Base-by-base conservation (phyloP, 2,329 filamentous ascomycete genomes). In the Orbilia oligospora region DNA sequence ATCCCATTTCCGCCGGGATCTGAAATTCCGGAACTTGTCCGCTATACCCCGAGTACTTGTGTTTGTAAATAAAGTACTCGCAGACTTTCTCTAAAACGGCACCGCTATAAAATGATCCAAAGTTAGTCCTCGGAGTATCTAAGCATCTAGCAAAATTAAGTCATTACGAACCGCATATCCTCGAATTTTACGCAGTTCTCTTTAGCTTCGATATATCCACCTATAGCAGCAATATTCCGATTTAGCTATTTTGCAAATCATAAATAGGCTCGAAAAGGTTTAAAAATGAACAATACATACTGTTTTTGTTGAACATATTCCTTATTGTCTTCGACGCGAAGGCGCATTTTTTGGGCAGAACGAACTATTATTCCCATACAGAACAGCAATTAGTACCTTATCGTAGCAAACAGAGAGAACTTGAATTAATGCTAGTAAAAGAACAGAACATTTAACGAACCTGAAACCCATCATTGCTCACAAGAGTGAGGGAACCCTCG, bases 51-150 rank as follows among this genome's bases (percentile, higher is more conserved):
- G 88, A 87, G 82, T 91, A 85, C 84, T 90, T 91, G 81, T 91
- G 87, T 80, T 90, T 89, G 85, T 91, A 91, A 83, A 90, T 90
- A 53, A 92, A 87, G 82, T 92, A 92, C 83, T 91, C 89, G 86
- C 90, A 91, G 67, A 92, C 89, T 83, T 91, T 91, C 82, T 91
- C 90, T 1, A 92, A 86, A 10, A 91, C 87, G 27, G 90, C 84
- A 30, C 88, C 90, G 81, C 88, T 91, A 49, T 44, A 70, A 10
- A 41, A 44, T 6, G 1, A 8, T 30, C 8, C 14, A 6, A 44
- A 61, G 12, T 56, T 10, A 56, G 49, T 27, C 20, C 24, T 24
- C 22, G 5, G 24, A 16, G 20, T 20, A 10, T n/a, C 22, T 33
- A 38, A 18, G n/a, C 20, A 44, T 9, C 22, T 6, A 10, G 5